Base-by-base conservation (phyloP, 2,329 filamentous ascomycete species). In the Juglanconis oblonga region DNA sequence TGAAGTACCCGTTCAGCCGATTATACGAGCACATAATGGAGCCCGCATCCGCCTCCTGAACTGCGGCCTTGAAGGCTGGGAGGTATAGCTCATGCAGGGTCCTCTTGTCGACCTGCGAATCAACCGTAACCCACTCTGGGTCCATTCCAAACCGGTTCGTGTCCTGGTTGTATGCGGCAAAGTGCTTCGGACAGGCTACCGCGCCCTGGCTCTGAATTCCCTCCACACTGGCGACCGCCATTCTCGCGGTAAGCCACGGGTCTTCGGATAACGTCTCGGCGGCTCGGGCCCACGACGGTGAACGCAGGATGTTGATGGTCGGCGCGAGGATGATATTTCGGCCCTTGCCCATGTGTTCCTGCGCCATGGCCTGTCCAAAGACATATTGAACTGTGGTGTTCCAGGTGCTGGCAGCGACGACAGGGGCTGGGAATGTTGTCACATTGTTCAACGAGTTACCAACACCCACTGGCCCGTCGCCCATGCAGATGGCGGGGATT, bases 391-490 rank as follows among this genome's bases (percentile, higher is more conserved):
- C 14, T 13, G 33, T 52, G 10, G 48, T 51, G 45, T 40, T 57
- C 55, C 33, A 57, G 13, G 32, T 24, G 40, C 44, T 47, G 10
- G 55, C 48, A 3, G 47, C 45, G 17, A 42, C 45, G 32, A 60
- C 50, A 35, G 57, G 57, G 9, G 62, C 47, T 6, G 59, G 62
- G 35, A 59, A 64, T 4, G 62, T 52, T 3, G 51, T 63, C 11
- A 64, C 62, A 17, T 64, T 64, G 47, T 59, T 52, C 31, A 64
- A 35, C 4, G 51, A 51, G 31, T 64, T 64, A 4, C 60, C 62
- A 7, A 55, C 52, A 14, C 52, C 52, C 2, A 13, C 52, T 47
- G 52, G 52, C 2, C 52, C 52, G 38, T 55, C 52, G 42, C 52
- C 52, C 52, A 55, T 55, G 42, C 52, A 55, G 38, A 55, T 48